Evolutionary conservation across 371 early-diverging fungal species (phyloP), one percentile per base, ranked within the genome.

Genomic region (Rhizomucor pusillus): DNA sequence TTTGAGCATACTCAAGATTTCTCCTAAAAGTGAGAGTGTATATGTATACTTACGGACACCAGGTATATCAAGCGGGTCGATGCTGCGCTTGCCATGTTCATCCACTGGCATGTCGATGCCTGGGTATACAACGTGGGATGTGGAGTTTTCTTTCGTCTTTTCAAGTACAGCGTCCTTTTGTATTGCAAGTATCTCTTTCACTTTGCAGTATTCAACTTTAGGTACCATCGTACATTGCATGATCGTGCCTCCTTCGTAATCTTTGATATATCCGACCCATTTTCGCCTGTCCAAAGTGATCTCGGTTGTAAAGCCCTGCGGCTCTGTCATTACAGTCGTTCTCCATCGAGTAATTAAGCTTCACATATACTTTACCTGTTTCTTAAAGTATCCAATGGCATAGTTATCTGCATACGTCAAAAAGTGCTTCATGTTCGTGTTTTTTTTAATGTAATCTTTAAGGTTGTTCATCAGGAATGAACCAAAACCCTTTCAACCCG

Each of bases 371-470:
- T 73, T 55, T 72, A 86, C 93, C 83, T 97, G 99, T 68, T 99
- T 99, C 73, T 92, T 95, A 73, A 99, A 99, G 69, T 98, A 99
- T 3, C 99, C 99, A 33, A 93, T 93, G 9, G 99, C 99, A 67
- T 93, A 98, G 73, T 99, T 99, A 73, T 99, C 99, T 1, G 99
- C 99, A 76, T 99, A 99, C 1, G 99, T 99, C 56, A 99, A 67
- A 64, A 97, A 99, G 60, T 99, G 88, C 60, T 81, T 72, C 50
- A 91, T 82, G 50, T 80, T 80, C 35, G 88, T 82, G 43, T 82
- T 72, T 5, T 63, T 70, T n/a, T 77, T 69, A 6, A 96, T 92
- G 59, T 93, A 85, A 63, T 94, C 94, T 64, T 96, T 97, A 52
- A 96, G 77, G 62, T 93, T 88, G 58, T 92, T 93, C 95, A 98